Base-by-base conservation (phyloP, 1,284 basidiomycete genomes). In the Pascua sp. region DNA sequence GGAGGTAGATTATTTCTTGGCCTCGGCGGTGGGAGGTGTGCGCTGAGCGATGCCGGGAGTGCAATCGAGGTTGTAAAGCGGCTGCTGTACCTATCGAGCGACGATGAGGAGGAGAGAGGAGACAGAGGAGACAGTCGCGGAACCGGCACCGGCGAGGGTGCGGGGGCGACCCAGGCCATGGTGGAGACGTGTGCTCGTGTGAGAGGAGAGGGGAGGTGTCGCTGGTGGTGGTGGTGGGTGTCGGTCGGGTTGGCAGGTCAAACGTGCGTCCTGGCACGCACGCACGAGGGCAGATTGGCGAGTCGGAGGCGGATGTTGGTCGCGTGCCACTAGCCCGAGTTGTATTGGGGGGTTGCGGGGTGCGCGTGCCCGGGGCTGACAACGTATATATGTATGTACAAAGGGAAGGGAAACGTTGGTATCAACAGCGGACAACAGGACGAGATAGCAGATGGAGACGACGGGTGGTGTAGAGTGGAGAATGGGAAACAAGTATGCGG, bases 251-350 rank as follows among this genome's bases (percentile, higher is more conserved):
- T 16, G 42, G 15, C 5, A 47, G 47, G 39, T 39, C 16, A 47
- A 53, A 53, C 51, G 51, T 53, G 51, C 51, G 51, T 53, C 39
- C 11, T 13, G 16, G 44, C 9, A 10, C 10, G n/a, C 13, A 51
- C 50, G 50, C 51, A 53, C 51, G 51, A 53, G 51, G 51, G 44
- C 50, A 37, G 42, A 17, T 51, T 32, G 24, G 24, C 24, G 24
- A 32, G 24, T 32, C 24, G 24, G 24, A 32, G 24, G 24, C 24
- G 24, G 24, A 32, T 32, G 24, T 32, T 32, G 24, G 24, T 32
- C 24, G 24, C 24, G 24, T 32, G 24, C 24, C 24, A 32, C 24
- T 32, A 32, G 24, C 24, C 24, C 24, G 4, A 32, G 24, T 32
- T 32, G 24, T 32, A 32, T 32, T 32, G 24, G 3, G 24, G 24